Conservation (phyloP, 495 filamentous ascomycete genomes). For the Paragyromitra xinjiangensis region DNA sequence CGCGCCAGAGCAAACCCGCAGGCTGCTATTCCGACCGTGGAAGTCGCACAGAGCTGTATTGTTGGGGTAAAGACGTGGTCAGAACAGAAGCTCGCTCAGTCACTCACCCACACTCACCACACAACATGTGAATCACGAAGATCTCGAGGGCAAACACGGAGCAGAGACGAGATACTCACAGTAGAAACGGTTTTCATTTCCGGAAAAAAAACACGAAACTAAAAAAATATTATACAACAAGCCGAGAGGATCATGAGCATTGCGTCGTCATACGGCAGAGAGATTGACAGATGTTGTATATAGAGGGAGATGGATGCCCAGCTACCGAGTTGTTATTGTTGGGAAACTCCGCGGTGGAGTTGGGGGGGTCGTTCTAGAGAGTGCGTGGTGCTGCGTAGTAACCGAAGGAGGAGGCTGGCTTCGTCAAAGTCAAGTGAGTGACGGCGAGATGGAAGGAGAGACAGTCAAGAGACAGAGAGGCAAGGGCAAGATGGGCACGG, state of each 20-base stretch:
- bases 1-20: slow-evolving; percentile 72
- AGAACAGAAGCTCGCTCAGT: slow-evolving; percentile 23
- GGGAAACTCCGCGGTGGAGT: neutral
- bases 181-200: slow-evolving; percentile 71
- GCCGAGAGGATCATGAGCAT: slow-evolving; percentile 53
- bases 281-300: slow-evolving; percentile 35
- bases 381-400: slow-evolving; percentile 17
- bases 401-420: slow-evolving; percentile 23
- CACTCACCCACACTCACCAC: neutral
- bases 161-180: slow-evolving; percentile 63
- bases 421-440: slow-evolving; percentile 19
- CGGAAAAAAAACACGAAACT: slow-evolving; percentile 48
- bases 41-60: slow-evolving; percentile 73
- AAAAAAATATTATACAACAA: slow-evolving; percentile 49
- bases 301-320: neutral
- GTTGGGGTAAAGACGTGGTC: slow-evolving; percentile 14
- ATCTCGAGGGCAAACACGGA: slow-evolving; percentile 4
- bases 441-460: neutral
- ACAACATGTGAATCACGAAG: slow-evolving; percentile 16
- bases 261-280: slow-evolving; percentile 50
- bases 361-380: slow-evolving; percentile 14
- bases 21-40: slow-evolving; percentile 73
- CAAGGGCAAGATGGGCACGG: slow-evolving; percentile 39
- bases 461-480: neutral
- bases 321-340: slow-evolving; percentile 33